Conservation (phyloP, 305 asterid species). For the Solanum aculeatissimum region DNA sequence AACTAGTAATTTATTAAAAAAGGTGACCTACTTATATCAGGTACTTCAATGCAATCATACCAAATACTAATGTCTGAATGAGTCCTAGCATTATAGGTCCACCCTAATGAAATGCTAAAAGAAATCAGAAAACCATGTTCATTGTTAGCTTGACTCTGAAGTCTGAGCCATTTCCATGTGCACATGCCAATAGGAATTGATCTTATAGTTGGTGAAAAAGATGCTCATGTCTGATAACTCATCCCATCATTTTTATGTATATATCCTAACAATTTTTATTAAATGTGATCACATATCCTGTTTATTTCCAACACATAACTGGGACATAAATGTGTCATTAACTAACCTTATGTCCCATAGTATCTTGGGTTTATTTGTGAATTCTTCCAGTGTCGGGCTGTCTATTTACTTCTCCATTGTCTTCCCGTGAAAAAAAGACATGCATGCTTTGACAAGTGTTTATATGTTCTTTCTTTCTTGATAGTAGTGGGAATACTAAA, state of each 20-base stretch:
- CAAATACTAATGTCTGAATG: background rate
- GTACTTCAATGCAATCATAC: background rate
- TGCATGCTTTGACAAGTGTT: background rate
- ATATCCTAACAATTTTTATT: background rate
- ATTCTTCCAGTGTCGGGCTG: background rate
- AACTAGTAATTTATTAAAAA: background rate
- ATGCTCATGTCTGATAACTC: background rate
- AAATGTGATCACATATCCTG: background rate
- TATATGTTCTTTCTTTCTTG: background rate
- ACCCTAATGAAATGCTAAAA: background rate
- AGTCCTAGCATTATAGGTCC: background rate
- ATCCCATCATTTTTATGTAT: background rate
- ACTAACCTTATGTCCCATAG: background rate
- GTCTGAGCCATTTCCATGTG: background rate
- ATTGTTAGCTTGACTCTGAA: background rate
- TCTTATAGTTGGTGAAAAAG: background rate
- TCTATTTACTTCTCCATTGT: background rate
- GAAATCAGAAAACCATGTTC: background rate
- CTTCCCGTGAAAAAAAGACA: background rate
- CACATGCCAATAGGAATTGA: background rate
- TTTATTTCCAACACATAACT: background rate
- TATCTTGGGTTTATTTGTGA: background rate
- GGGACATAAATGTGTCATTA: background rate
- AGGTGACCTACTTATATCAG: background rate
- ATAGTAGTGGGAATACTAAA: background rate